Percentiles rank a stretch among this genome's conserved stretches.
Conservation (phyloP, 176 grass and related monocot genomes). For the Tillandsia fasciculata region DNA sequence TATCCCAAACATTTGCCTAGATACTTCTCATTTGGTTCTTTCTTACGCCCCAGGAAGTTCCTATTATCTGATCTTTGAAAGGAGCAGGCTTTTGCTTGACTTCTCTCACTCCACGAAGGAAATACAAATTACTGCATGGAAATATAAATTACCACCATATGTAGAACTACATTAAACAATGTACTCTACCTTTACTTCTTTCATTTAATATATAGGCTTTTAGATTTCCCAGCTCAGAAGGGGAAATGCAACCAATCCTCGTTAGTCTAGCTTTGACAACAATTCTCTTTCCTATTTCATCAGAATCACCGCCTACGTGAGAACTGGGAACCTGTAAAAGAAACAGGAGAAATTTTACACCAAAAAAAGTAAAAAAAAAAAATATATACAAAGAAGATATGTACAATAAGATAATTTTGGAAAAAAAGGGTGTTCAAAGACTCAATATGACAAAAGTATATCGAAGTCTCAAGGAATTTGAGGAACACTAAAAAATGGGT, state of each 20-base stretch:
- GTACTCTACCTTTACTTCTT: conserved; percentile 55
- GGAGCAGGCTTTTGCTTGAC: not conserved
- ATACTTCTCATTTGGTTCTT: not conserved
- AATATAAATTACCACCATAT: not conserved
- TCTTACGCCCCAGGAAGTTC: not conserved
- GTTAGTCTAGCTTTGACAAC: conserved; percentile 59
- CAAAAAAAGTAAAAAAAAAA: conserved; percentile 18
- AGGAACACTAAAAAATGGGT: conserved; percentile 13
- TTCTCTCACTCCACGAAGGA: not conserved
- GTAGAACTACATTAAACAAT: conserved; percentile 11
- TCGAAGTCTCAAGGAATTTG: not conserved
- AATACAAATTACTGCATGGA: not conserved
- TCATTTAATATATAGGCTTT: conserved; percentile 50
- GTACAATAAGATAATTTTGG: not conserved
- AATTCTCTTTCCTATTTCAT: conserved; percentile 43
- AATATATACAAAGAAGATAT: conserved; percentile 1
- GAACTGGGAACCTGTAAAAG: conserved; percentile 36
- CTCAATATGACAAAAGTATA: conserved; percentile 1
- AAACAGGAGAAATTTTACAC: not conserved
- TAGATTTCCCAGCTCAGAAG: conserved; percentile 52
- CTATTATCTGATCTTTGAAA: not conserved
- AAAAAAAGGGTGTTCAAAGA: not conserved
- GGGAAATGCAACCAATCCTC: conserved; percentile 29
- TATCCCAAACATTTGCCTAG: not conserved
- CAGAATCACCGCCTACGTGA: conserved; percentile 24